Evolutionary conservation across 2,329 filamentous ascomycete species (phyloP).

Genomic region (Phyllosticta capitalensis): DNA sequence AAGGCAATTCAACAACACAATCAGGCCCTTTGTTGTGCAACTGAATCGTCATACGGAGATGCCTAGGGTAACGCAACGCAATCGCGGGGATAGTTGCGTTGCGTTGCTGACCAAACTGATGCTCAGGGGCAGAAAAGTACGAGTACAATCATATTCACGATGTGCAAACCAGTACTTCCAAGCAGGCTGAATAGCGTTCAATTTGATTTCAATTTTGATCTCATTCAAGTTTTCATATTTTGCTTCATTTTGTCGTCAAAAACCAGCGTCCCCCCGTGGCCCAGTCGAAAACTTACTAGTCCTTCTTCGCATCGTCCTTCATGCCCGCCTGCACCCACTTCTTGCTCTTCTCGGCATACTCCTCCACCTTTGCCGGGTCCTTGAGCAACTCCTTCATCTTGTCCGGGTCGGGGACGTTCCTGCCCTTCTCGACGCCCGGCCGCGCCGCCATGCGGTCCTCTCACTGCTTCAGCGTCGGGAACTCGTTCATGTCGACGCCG

Average conservation of each 20-base stretch:
- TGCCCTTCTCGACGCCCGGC: slow-evolving; percentile 63
- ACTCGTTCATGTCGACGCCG: slow-evolving; percentile 62
- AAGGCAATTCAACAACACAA: too few relatives aligned
- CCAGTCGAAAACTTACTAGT: slow-evolving; percentile 1
- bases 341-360: slow-evolving; percentile 42
- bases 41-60: too few relatives aligned
- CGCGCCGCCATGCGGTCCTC: slow-evolving; percentile 59
- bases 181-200: too few relatives aligned
- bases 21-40: too few relatives aligned
- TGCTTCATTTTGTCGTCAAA: neutral
- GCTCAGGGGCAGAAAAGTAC: too few relatives aligned
- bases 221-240: neutral
- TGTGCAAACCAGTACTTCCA: too few relatives aligned
- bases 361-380: slow-evolving; percentile 50
- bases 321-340: slow-evolving; percentile 61
- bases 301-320: slow-evolving; percentile 54
- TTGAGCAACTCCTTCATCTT: slow-evolving; percentile 50
- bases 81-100: too few relatives aligned
- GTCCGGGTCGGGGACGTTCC: slow-evolving; percentile 60
- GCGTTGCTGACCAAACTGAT: too few relatives aligned
- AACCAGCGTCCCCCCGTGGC: neutral
- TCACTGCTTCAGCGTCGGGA: slow-evolving; percentile 70
- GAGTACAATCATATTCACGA: too few relatives aligned
- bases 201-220: too few relatives aligned
- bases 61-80: too few relatives aligned